Percentiles rank a stretch among this genome's conserved stretches.
These are phyloP conservation scores for Volutella citrinella DNA, from an alignment of 2,329 filamentous ascomycete species.

Conservation along the genomic window DNA sequence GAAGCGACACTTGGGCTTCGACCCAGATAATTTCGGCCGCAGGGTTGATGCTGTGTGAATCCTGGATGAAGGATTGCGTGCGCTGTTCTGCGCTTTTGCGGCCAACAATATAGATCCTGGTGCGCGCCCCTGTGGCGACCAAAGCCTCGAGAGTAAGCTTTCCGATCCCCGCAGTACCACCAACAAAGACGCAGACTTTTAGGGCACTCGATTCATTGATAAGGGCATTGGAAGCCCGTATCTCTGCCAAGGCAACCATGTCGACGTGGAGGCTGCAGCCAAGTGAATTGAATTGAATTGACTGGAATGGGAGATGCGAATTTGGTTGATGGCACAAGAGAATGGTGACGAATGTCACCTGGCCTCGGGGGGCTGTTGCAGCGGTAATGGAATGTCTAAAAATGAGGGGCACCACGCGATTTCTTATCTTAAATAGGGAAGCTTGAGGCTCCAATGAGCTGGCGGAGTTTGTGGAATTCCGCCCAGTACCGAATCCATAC, in stretches of 20 bases:
- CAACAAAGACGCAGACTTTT: constrained; percentile 40
- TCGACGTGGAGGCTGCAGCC: no score
- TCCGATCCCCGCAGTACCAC: constrained; percentile 46
- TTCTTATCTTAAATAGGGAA: no score
- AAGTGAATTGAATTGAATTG: no score
- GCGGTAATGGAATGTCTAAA: no score
- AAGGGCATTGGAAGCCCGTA: constrained; percentile 36
- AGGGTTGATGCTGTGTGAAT: constrained; percentile 34
- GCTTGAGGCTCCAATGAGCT: no score
- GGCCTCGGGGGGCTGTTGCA: no score
- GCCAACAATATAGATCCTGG: constrained; percentile 42
- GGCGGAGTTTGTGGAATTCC: no score
- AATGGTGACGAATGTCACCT: no score
- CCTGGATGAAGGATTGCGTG: constrained; percentile 31
- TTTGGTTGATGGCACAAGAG: no score
- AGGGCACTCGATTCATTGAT: constrained; percentile 36
- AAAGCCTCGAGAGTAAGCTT: constrained; percentile 37
- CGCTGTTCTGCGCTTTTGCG: constrained; percentile 34
- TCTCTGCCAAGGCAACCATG: constrained; percentile 33
- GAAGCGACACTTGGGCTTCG: constrained; percentile 42
- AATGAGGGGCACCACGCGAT: no score
- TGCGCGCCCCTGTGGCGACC: constrained; percentile 29
- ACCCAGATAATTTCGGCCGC: constrained; percentile 40
- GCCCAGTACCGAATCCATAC: no score
- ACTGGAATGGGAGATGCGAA: no score